These are phyloP conservation scores for Chlorella sp. DNA, from an alignment of 139 green algal species.

Conservation along the genomic window DNA sequence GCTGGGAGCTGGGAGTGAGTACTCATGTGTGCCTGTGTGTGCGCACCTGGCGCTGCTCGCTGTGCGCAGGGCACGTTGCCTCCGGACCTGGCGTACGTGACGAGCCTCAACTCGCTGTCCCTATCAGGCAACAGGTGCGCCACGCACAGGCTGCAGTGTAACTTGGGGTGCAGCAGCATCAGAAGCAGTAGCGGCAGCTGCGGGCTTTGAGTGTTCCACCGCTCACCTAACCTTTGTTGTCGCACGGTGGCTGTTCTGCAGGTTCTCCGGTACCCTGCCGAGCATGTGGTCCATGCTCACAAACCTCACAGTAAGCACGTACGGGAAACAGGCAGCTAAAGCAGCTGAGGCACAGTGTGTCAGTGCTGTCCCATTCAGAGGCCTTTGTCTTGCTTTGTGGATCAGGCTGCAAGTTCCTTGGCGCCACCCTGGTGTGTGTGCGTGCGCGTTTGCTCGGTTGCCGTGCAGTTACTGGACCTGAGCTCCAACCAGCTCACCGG, in stretches of 20 bases:
- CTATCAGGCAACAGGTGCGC: background rate
- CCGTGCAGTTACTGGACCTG: background rate
- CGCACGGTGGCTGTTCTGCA: background rate
- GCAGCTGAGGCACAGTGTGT: background rate
- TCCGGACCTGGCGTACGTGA: background rate
- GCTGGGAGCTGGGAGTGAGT: background rate
- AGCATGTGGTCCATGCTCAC: background rate
- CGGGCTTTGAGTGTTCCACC: background rate
- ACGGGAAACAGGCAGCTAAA: background rate
- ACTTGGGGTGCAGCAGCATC: background rate
- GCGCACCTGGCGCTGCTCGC: background rate
- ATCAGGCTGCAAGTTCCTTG: too few relatives aligned
- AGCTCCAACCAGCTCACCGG: background rate
- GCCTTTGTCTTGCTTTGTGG: background rate
- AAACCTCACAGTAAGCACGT: background rate
- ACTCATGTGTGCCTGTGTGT: background rate
- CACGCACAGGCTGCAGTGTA: too few relatives aligned
- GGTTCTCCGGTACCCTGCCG: background rate
- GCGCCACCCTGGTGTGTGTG: too few relatives aligned
- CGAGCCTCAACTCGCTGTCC: background rate
- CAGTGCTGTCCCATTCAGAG: background rate
- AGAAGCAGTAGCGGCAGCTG: background rate
- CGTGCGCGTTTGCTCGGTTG: too few relatives aligned
- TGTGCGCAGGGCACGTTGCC: background rate
- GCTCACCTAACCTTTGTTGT: background rate